Base-by-base conservation (phyloP, 352 stramenopile genomes). In the Phytopythium aichiense region DNA sequence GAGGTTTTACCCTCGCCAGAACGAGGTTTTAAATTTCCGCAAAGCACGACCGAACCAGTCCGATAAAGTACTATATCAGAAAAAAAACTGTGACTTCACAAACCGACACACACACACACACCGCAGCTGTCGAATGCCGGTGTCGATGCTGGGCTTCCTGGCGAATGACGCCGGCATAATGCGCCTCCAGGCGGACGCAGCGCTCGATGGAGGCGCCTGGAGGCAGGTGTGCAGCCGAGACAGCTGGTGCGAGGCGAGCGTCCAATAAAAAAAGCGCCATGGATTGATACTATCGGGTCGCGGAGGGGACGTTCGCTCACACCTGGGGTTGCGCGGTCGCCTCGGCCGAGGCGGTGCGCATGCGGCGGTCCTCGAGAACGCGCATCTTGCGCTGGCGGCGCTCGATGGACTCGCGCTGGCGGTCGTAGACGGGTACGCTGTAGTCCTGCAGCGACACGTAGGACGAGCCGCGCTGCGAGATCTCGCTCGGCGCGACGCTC, bases 391-490 rank as follows among this genome's bases (percentile, higher is more conserved):
- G 73, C 66, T 90, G 81, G 22, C 80, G 80, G 52, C 84, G 78
- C 64, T 91, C 84, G 57, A 92, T 86, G 13, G 80, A 91, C 66
- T 93, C 84, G 15, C 84, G 79, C 63, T 93, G 74, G 23, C 69
- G 78, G 58, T 92, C 82, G 28, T 88, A 78, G 38, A 91, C 82
- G 0, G 86, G 85, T 30, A 94, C 83, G 54, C 83, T 91, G 75
- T 84, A 77, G 72, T 93, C 67, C 56, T 69, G 74, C 7, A 94
- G 80, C 55, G 85, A 94, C 25, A 92, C 84, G 65, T 94, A 87
- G 23, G 77, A 87, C 9, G 83, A 90, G 18, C 85, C 83, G 20
- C 81, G 81, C 37, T 94, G 81, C 51, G 84, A 76, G 59, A 87
- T 92, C 20, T 81, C 57, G 67, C 78, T 77, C 0, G 77, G 60